Base-by-base conservation (phyloP, 2,329 filamentous ascomycete genomes). In the Aspergillus quadricinctus region DNA sequence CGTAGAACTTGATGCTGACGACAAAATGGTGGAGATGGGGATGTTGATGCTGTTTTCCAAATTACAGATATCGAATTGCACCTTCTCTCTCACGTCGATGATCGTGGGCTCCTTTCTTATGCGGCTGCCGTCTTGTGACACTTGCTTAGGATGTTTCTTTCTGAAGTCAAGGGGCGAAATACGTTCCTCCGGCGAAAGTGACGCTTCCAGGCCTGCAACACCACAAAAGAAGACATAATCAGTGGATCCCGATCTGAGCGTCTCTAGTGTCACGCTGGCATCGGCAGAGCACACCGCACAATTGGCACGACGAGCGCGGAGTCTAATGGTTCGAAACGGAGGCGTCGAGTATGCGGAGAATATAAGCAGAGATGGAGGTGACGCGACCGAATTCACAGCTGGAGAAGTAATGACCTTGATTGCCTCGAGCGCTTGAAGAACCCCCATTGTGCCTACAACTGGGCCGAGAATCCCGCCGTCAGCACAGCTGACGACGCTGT, bases 401-500 rank as follows among this genome's bases (percentile, higher is more conserved):
- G 62, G 63, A 25, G 77, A 66, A 0, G 84, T 81, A 17, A 97
- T 80, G n/a, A 97, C 73, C 70, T 95, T 94, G 66, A 97, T 86
- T 0, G 90, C 86, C 75, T 97, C 92, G 1, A 96, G 78, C 0
- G 94, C 93, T 76, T 97, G 94, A 55, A 97, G 76, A 0, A 96
- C 87, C 7, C 94, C 94, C 90, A 99, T 97, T 0, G 86, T 82
- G 0, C 94, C 94, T 0, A 99, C 94, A 0, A 97, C 92, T 0
- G 94, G 92, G 0, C 94, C 94, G 1, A 99, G 68, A 8, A 99
- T 92, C 0, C 94, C 94, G 9, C 92, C 93, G 70, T 99, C 94
- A 43, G 92, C 91, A 67, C 94, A 99, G 57, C 88, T 91, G 1
- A 90, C 81, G 0, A 97, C 88, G 55, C 85, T 91, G 45, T 89